phyloP scores from a whole-genome alignment of 78 protist species.

The Dictyostelium purpureum region DNA sequence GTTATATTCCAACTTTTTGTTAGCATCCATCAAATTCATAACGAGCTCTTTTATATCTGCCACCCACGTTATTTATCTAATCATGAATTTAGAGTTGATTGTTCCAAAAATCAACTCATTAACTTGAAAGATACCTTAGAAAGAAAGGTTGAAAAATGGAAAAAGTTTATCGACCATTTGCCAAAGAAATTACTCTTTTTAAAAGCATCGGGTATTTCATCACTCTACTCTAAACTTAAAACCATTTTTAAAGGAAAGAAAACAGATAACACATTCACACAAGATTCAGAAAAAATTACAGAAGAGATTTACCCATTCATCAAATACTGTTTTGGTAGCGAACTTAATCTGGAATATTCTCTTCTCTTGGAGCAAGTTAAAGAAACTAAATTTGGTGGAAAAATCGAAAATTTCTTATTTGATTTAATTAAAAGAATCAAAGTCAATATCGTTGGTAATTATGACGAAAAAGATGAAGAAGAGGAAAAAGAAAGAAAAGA shows the following conservation, averaged over 20 bases:
- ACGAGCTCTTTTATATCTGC: background rate
- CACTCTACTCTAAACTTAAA: background rate
- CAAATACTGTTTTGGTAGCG: constrained; percentile 18
- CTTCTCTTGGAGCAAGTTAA: background rate
- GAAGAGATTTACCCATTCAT: background rate
- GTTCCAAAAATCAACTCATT: too few relatives aligned
- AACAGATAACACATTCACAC: too few relatives aligned
- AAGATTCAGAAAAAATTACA: background rate
- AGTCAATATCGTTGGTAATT: background rate
- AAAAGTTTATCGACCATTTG: background rate
- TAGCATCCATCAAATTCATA: background rate
- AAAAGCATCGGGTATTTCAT: constrained; percentile 31
- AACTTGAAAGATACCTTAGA: too few relatives aligned
- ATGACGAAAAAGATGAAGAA: background rate
- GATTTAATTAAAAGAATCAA: background rate
- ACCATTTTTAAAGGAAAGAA: background rate
- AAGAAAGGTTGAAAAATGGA: background rate
- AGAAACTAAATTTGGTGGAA: background rate
- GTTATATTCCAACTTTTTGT: background rate
- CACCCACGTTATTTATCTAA: constrained; percentile 15
- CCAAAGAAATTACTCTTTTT: constrained; percentile 9
- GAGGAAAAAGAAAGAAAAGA: background rate
- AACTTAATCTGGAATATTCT: too few relatives aligned
- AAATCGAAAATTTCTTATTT: background rate
- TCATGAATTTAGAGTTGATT: too few relatives aligned